Conservation (phyloP, 73 alveolate species). For the Paramecium primaurelia region DNA sequence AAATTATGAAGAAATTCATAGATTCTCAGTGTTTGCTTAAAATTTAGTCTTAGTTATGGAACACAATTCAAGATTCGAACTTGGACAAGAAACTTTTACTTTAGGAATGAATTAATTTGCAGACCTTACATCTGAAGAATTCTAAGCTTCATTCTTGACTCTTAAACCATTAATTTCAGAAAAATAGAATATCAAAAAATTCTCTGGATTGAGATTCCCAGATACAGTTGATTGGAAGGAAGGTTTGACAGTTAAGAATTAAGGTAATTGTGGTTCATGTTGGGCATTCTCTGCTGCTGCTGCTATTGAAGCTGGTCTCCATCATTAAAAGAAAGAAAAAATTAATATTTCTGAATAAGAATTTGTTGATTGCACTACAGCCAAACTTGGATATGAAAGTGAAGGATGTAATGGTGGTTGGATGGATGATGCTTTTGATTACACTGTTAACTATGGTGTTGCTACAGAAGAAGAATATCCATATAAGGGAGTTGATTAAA, state of each 20-base stretch:
- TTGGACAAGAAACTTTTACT: slow-evolving; percentile 45
- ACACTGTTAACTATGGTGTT: slow-evolving; percentile 54
- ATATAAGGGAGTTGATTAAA: slow-evolving; percentile 65
- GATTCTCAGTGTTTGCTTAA: not conserved
- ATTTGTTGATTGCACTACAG: slow-evolving; percentile 60
- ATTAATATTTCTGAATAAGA: slow-evolving; percentile 61
- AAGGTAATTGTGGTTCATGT: slow-evolving; percentile 85
- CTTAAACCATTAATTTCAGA: not conserved
- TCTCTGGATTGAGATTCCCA: not conserved
- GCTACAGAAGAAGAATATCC: slow-evolving; percentile 80
- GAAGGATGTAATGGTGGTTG: slow-evolving; percentile 85
- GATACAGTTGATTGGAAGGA: slow-evolving; percentile 72
- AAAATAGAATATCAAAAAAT: not conserved
- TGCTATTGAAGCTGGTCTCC: slow-evolving; percentile 63
- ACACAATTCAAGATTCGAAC: not conserved
- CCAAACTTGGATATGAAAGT: slow-evolving; percentile 58
- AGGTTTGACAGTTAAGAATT: slow-evolving; percentile 55
- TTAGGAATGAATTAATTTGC: slow-evolving; percentile 50
- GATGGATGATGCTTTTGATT: slow-evolving; percentile 67
- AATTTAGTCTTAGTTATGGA: not conserved
- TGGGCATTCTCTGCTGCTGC: slow-evolving; percentile 80
- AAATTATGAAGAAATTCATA: not conserved
- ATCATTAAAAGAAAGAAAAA: not conserved
- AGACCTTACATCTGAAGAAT: slow-evolving; percentile 59
- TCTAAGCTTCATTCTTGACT: not conserved